Base-by-base conservation (phyloP, 1,139 yeast genomes). In the Sugiyamaella castrensis region DNA sequence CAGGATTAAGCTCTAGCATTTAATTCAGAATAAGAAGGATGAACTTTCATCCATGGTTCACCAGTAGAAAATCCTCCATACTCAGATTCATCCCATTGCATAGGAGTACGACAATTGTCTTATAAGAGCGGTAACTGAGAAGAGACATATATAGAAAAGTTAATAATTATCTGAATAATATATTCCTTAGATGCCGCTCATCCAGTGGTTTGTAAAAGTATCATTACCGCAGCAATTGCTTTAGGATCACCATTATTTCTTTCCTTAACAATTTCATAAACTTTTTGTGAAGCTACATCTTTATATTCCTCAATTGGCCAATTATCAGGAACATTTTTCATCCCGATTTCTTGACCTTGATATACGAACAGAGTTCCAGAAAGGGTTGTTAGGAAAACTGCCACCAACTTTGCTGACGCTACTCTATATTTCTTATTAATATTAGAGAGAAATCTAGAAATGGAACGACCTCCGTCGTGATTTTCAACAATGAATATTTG, bases 321-420 rank as follows among this genome's bases (percentile, higher is more conserved):
- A 19, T 66, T 60, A 37, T 76, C 72, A 3, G 63, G 63, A 29
- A 76, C 64, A 57, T 80, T 80, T 43, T 73, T 71, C 79, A 76
- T 77, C 40, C 80, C 84, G 51, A 80, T 70, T 60, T 80, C 84
- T 62, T 80, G 84, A 47, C 84, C 84, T 62, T 80, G 72, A 68
- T 82, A 82, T 76, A 31, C 65, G 60, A 47, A 63, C 52, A 77
- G 64, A 11, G 84, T 79, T 47, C 84, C 84, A 28, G 81, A 74
- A 55, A 77, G 69, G 1, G 79, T 55, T n/a, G 71, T 56, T 56
- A 73, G 73, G 58, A 78, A 64, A 52, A 75, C 54, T 5, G 81
- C 70, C 54, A 79, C 61, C 64, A 78, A 65, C 60, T 79, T 79
- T 13, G 77, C 80, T 19, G 79, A 70, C 50, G 64, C 60, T 32